These are phyloP conservation scores for Aegilops speltoides DNA, from an alignment of 176 grass and related monocot species.

Conservation along the genomic window DNA sequence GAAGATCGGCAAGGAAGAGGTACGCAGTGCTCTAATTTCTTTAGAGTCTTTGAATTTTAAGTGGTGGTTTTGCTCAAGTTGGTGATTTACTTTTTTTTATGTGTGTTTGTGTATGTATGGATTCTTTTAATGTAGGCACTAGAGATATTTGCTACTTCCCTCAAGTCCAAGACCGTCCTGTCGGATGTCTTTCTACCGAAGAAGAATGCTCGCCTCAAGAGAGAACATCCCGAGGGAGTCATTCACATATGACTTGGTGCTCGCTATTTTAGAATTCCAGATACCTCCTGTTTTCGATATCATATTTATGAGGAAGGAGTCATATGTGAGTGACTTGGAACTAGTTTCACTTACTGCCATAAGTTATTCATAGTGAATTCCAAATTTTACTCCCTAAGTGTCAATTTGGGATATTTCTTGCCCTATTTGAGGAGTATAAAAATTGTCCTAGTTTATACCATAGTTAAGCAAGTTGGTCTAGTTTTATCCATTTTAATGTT, in stretches of 20 bases:
- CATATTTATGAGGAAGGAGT: background rate
- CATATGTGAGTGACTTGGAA: background rate
- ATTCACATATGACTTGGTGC: background rate
- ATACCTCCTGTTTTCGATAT: background rate
- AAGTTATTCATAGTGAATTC: background rate
- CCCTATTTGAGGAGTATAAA: background rate
- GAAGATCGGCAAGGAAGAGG: slow-evolving; percentile 38
- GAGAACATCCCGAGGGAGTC: background rate
- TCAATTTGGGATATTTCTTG: background rate
- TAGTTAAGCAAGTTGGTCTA: background rate
- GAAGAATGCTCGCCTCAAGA: slow-evolving; percentile 16
- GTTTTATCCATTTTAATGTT: background rate
- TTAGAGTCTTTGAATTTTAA: background rate
- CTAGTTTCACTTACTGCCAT: background rate
- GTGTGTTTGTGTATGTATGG: background rate
- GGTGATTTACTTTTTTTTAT: background rate
- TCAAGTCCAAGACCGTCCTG: slow-evolving; percentile 24
- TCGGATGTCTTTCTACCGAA: slow-evolving; percentile 24
- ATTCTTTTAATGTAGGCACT: slow-evolving; percentile 9
- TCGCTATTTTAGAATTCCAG: background rate
- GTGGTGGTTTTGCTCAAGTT: background rate
- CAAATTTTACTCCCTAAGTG: background rate
- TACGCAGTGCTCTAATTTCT: background rate
- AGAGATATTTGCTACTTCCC: slow-evolving; percentile 28
- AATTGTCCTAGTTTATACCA: background rate